phyloP scores from a whole-genome alignment of 1,284 basidiomycete genomes.

The Cutaneotrichosporon mucoides region DNA sequence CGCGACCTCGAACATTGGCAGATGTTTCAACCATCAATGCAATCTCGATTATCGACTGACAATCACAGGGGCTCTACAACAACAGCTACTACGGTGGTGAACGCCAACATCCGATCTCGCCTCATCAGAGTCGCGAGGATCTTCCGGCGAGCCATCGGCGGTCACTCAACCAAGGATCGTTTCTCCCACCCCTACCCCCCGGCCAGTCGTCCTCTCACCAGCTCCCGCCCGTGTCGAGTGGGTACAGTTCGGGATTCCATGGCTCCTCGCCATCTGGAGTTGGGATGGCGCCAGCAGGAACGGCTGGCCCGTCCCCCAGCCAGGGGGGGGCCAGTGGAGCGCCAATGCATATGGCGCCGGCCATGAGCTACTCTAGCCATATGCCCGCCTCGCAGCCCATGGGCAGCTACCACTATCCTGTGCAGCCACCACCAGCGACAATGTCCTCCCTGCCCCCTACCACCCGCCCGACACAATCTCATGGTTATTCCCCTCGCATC shows the following conservation, averaged over 20 bases:
- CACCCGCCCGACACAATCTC: conserved; percentile 4
- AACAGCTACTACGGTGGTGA: conserved; percentile 24
- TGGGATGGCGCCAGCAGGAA: not conserved
- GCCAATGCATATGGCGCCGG: conserved; percentile 15
- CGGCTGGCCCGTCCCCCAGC: not conserved
- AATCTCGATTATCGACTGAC: no score
- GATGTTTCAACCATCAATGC: no score
- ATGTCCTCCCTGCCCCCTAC: conserved; percentile 15
- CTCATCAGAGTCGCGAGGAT: conserved; percentile 15
- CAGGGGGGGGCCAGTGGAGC: not conserved
- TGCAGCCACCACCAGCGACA: conserved; percentile 14
- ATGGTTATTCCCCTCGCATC: conserved; percentile 20
- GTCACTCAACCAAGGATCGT: conserved; percentile 18
- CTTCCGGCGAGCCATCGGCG: conserved; percentile 16
- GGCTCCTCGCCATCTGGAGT: conserved; percentile 9
- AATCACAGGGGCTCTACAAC: conserved; percentile 23
- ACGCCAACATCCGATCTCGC: conserved; percentile 17
- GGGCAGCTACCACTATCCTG: conserved; percentile 16
- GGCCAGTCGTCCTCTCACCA: conserved; percentile 9
- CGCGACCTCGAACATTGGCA: not conserved
- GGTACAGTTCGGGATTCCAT: conserved; percentile 15
- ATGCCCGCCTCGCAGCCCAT: conserved; percentile 13
- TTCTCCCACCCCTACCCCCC: conserved; percentile 20
- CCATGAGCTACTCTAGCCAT: conserved; percentile 22
- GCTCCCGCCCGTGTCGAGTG: conserved; percentile 20